phyloP scores from a whole-genome alignment of 257 asterid species.

The Ehretia macrophylla region DNA sequence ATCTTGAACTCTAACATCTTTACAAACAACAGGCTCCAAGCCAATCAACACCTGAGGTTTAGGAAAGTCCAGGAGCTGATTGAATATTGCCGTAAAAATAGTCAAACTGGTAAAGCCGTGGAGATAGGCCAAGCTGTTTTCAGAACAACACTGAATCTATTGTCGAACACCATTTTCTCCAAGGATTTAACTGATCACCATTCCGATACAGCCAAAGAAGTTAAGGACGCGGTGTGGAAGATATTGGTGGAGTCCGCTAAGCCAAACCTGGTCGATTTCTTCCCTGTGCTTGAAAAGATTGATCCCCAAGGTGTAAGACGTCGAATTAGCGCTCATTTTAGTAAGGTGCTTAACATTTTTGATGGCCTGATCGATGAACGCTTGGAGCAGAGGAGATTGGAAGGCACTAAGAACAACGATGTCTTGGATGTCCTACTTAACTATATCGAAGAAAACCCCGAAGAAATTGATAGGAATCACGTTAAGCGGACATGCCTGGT shows the following conservation, averaged over 20 bases:
- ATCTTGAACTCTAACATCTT: slow-evolving; percentile 51
- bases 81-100: slow-evolving; percentile 33
- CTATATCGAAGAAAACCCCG: slow-evolving; percentile 35
- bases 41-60: slow-evolving; percentile 34
- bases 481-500: slow-evolving; percentile 70
- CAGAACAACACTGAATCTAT: slow-evolving; percentile 32
- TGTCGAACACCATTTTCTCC: slow-evolving; percentile 51
- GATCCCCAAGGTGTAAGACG: slow-evolving; percentile 62
- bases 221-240: slow-evolving; percentile 46
- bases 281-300: slow-evolving; percentile 32
- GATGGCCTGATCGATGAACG: slow-evolving; percentile 35
- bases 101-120: slow-evolving; percentile 35
- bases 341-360: slow-evolving; percentile 22
- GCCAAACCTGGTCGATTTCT: slow-evolving; percentile 62
- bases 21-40: slow-evolving; percentile 54
- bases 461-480: slow-evolving; percentile 55
- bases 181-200: slow-evolving; percentile 38
- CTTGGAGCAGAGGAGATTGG: slow-evolving; percentile 17
- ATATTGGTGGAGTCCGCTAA: slow-evolving; percentile 54
- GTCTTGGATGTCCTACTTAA: slow-evolving; percentile 21
- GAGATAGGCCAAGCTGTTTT: slow-evolving; percentile 23
- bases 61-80: slow-evolving; percentile 61
- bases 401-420: slow-evolving; percentile 21
- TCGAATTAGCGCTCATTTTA: slow-evolving; percentile 35
- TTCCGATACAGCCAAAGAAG: slow-evolving; percentile 51